Percentiles rank a stretch among this genome's conserved stretches.
Evolutionary conservation across 306 rosid genomes (phyloP).

Genomic region (Myrica gale): DNA sequence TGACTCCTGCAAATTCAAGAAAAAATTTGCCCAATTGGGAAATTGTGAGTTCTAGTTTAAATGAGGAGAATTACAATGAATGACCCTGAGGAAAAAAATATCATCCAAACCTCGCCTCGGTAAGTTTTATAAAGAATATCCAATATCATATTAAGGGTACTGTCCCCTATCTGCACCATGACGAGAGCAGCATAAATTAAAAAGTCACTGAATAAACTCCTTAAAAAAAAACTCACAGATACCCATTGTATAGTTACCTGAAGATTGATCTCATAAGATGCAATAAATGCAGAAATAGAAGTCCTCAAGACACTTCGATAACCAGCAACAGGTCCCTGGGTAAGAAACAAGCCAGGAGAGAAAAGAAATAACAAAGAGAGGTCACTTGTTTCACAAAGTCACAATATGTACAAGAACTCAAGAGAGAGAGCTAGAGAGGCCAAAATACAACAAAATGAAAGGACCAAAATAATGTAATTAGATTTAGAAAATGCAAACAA

Average conservation of each 20-base stretch:
- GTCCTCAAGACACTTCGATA: conserved; percentile 90
- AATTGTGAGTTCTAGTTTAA: conserved; percentile 26
- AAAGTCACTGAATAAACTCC: conserved; percentile 16
- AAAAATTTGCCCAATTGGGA: conserved; percentile 22
- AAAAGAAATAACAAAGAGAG: conserved; percentile 19
- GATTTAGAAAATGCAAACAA: conserved; percentile 5
- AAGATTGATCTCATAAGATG: conserved; percentile 84
- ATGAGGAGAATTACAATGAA: conserved; percentile 19
- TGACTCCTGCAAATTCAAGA: conserved; percentile 69
- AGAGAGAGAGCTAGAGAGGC: neutral
- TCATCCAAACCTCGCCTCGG: conserved; percentile 83
- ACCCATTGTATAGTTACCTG: conserved; percentile 51
- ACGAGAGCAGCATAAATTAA: conserved; percentile 42
- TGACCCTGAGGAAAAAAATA: conserved; percentile 30
- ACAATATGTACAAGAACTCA: conserved; percentile 12
- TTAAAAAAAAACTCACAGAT: conserved; percentile 24
- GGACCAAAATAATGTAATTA: conserved; percentile 2
- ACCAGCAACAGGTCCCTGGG: conserved; percentile 76
- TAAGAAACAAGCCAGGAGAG: neutral
- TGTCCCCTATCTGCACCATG: conserved; percentile 63
- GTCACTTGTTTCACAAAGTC: conserved; percentile 10
- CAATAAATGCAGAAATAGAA: conserved; percentile 80
- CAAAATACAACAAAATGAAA: neutral
- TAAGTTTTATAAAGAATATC: conserved; percentile 87
- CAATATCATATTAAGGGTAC: conserved; percentile 55